Conservation (phyloP, 345 rosid genomes). For the Salix purpurea region DNA sequence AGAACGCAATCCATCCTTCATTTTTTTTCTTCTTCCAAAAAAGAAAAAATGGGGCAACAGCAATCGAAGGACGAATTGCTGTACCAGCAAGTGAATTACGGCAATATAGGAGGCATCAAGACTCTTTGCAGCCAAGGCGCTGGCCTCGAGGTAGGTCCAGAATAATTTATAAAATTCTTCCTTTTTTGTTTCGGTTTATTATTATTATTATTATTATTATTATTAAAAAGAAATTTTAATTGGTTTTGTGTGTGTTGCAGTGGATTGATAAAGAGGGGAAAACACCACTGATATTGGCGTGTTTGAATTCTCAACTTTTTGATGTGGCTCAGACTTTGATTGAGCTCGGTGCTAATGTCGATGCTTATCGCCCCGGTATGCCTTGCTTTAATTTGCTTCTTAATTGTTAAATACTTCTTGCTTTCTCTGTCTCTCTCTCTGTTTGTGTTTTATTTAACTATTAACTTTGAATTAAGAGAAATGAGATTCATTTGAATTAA, state of each 20-base stretch:
- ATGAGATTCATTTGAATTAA: not conserved
- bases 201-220: not conserved
- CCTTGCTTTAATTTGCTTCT: not conserved
- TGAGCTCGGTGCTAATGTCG: slow-evolving; percentile 78
- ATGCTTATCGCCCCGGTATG: slow-evolving; percentile 83
- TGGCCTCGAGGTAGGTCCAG: slow-evolving; percentile 63
- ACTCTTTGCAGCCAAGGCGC: slow-evolving; percentile 73
- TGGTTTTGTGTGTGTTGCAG: slow-evolving; percentile 32
- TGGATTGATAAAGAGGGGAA: slow-evolving; percentile 91
- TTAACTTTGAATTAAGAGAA: not conserved
- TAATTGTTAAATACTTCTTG: not conserved
- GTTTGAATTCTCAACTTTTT: slow-evolving; percentile 56
- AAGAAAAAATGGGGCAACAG: slow-evolving; percentile 68
- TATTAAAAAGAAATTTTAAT: not conserved
- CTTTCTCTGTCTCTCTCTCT: no score
- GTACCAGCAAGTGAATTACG: slow-evolving; percentile 71
- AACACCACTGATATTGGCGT: slow-evolving; percentile 83
- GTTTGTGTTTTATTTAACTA: not conserved
- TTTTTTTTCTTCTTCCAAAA: not conserved
- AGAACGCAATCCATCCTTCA: not conserved
- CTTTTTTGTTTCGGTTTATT: not conserved
- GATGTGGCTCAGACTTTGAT: slow-evolving; percentile 76
- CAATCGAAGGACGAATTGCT: slow-evolving; percentile 91
- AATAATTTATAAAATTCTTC: not conserved
- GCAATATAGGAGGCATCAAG: slow-evolving; percentile 77